These are phyloP conservation scores for Phytophthora tubulina DNA, from an alignment of 352 stramenopile genomes.

Conservation along the genomic window DNA sequence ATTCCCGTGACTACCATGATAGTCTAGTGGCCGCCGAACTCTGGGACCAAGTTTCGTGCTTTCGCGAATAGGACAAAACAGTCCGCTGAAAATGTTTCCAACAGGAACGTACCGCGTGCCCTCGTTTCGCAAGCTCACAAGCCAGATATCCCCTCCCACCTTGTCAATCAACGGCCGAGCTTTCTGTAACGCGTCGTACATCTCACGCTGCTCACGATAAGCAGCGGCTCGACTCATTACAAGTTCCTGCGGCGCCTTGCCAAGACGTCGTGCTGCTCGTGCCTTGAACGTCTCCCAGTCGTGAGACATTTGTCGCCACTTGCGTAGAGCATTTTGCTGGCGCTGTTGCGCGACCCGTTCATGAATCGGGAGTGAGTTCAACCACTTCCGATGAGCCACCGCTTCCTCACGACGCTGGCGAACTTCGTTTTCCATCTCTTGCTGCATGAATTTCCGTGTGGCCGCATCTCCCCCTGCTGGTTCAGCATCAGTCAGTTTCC, in stretches of 20 bases:
- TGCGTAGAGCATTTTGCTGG: constrained; percentile 73
- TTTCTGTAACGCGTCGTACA: constrained; percentile 91
- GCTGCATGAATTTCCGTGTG: constrained; percentile 31
- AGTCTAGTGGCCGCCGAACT: constrained; percentile 73
- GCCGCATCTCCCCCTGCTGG: constrained; percentile 12
- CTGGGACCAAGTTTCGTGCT: constrained; percentile 63
- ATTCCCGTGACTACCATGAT: constrained; percentile 26
- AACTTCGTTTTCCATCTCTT: constrained; percentile 48
- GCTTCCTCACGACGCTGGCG: constrained; percentile 56
- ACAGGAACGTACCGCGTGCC: constrained; percentile 90
- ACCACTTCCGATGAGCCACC: constrained; percentile 67
- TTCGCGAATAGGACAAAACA: constrained; percentile 91
- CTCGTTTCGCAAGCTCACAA: constrained; percentile 89
- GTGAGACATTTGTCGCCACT: constrained; percentile 75
- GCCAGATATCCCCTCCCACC: constrained; percentile 89
- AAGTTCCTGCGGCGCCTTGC: constrained; percentile 76
- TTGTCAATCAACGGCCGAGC: constrained; percentile 89
- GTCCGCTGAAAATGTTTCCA: constrained; percentile 93
- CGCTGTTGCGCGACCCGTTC: constrained; percentile 71
- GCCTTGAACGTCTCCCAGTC: constrained; percentile 81
- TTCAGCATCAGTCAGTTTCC: neutral
- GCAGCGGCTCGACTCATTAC: constrained; percentile 87
- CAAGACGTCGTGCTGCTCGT: constrained; percentile 62
- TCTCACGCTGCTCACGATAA: constrained; percentile 91
- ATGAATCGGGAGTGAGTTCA: constrained; percentile 77